These are phyloP conservation scores for Eutypa lata DNA, from an alignment of 2,329 filamentous ascomycete genomes.

Conservation along the genomic window DNA sequence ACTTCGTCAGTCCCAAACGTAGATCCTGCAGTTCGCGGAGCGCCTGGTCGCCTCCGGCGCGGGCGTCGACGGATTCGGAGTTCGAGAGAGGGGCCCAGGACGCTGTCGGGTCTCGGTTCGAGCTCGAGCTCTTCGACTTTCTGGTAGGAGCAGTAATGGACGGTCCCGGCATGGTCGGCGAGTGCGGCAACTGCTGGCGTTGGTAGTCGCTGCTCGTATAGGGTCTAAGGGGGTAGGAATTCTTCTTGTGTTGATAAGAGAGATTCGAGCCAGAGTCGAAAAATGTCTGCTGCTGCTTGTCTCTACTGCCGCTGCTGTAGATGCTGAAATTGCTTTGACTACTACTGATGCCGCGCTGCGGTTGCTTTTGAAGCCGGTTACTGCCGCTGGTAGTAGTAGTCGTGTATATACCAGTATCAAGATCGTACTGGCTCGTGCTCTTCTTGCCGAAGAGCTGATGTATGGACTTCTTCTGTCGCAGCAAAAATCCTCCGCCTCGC, in stretches of 20 bases:
- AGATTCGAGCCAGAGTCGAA: too few species aligned
- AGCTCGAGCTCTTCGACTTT: not conserved
- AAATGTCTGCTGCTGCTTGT: too few species aligned
- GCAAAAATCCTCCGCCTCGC: not conserved
- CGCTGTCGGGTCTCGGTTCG: conserved; percentile 4
- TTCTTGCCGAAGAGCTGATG: not conserved
- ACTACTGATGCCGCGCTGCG: too few species aligned
- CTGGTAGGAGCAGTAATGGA: too few species aligned
- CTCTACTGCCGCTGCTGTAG: too few species aligned
- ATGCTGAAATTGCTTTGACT: too few species aligned
- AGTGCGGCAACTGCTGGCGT: too few species aligned
- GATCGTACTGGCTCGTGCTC: not conserved
- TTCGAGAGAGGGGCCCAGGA: not conserved
- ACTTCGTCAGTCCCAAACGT: conserved; percentile 46
- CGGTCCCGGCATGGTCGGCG: too few species aligned
- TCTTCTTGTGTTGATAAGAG: too few species aligned
- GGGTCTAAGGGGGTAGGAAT: too few species aligned
- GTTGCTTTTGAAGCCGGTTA: not conserved
- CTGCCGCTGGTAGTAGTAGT: not conserved
- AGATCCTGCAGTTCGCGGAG: conserved; percentile 36
- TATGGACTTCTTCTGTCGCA: not conserved
- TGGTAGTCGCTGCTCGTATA: too few species aligned
- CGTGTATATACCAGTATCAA: not conserved
- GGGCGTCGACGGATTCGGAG: not conserved
- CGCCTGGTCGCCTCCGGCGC: conserved; percentile 8